A percentile compares a stretch with the other conserved stretches of the same genome.
These are phyloP conservation scores for Stentor roeselii DNA, from an alignment of 73 alveolate genomes.

Conservation along the genomic window DNA sequence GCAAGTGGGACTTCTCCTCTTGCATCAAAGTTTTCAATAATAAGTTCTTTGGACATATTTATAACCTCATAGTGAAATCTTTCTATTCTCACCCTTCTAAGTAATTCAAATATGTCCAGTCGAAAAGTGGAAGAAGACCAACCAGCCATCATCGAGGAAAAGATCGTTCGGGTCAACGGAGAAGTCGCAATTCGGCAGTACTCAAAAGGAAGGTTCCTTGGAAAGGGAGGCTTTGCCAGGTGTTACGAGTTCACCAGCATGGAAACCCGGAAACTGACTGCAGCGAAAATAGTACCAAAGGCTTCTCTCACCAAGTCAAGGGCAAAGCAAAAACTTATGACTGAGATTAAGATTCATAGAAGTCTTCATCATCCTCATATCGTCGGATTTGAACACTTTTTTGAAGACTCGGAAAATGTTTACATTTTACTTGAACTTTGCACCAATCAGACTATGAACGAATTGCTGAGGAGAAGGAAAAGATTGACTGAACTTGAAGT, in stretches of 20 bases:
- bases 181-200: slow-evolving; percentile 67
- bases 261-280: slow-evolving; percentile 69
- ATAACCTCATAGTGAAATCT: too few species aligned
- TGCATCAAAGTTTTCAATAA: slow-evolving; percentile 16
- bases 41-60: not conserved
- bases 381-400: slow-evolving; percentile 93
- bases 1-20: slow-evolving; percentile 53
- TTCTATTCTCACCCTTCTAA: not conserved
- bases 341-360: slow-evolving; percentile 93
- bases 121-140: slow-evolving; percentile 30
- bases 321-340: slow-evolving; percentile 89
- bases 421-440: slow-evolving; percentile 89
- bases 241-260: slow-evolving; percentile 86
- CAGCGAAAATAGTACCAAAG: slow-evolving; percentile 92
- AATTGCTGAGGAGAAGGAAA: slow-evolving; percentile 51
- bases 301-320: slow-evolving; percentile 85
- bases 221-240: slow-evolving; percentile 97
- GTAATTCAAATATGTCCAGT: not conserved
- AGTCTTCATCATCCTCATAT: slow-evolving; percentile 85
- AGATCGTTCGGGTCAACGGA: slow-evolving; percentile 57
- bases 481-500: slow-evolving; percentile 54
- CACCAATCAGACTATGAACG: slow-evolving; percentile 84
- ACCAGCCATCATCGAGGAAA: slow-evolving; percentile 63
- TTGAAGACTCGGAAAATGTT: slow-evolving; percentile 91
- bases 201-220: slow-evolving; percentile 75